Evolutionary conservation across 768 basidiomycete genomes (phyloP), one percentile per base, ranked within the genome.

Genomic region (Phylloporus sp.): DNA sequence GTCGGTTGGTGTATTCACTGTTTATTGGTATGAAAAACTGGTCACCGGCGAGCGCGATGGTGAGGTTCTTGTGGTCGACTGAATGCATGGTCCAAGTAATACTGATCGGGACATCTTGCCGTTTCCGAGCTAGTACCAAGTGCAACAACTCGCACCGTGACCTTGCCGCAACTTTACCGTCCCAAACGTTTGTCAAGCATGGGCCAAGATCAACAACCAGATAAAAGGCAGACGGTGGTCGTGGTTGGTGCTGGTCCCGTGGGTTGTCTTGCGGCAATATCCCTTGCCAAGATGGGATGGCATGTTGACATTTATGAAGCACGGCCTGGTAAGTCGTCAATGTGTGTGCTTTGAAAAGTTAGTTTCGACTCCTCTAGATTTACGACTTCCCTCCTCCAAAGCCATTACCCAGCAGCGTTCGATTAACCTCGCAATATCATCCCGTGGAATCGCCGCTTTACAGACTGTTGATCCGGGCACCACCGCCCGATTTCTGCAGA

Each of bases 401-500:
- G 74, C 75, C 36, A 74, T 71, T 44, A 69, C 77, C 23, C 79
- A 82, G 60, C 86, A 89, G 62, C 81, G 95, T 47, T 96, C 93
- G 46, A 96, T 98, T 69, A 98, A 98, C 71, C 75, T 98, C 44
- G 94, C 93, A 22, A 90, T 98, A 49, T 97, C 94, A 17, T 83
- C 91, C 48, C 82, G 95, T 35, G 95, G 94, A 53, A 84, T 98
- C 46, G 81, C 85, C 58, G 95, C 94, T 35, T 72, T 98, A 37
- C 76, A 84, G 58, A 80, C 83, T 44, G 78, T 99, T 53, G 87
- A 94, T 69, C 72, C 81, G 33, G 76, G 72, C 29, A 71, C 81
- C 53, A 80, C 86, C 21, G 74, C 80, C 44, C 74, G 81, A 50
- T 86, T 94, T 60, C 67, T 95, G 57, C 70, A 82, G 55, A 75